phyloP scores from a whole-genome alignment of 495 filamentous ascomycete species.

The Trichoderma reesei region DNA sequence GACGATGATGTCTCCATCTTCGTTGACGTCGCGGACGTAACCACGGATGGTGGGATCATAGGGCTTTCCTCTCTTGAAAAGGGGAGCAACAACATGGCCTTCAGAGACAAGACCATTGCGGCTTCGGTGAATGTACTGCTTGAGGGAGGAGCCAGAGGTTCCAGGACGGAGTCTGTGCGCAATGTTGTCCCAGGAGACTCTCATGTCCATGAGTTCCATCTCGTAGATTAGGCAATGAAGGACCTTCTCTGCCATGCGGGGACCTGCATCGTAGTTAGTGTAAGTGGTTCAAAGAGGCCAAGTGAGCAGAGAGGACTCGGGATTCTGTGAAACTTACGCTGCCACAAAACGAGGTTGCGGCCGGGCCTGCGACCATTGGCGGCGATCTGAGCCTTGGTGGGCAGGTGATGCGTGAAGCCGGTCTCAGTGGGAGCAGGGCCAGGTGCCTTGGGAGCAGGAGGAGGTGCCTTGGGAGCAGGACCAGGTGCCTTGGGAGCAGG shows the following conservation, averaged over 20 bases:
- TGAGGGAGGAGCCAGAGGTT: constrained; percentile 19
- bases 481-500: constrained; percentile 1
- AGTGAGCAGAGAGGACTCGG: not conserved
- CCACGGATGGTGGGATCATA: constrained; percentile 23
- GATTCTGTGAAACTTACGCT: constrained; percentile 10
- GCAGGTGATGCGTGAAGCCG: not conserved
- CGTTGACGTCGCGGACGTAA: constrained; percentile 19
- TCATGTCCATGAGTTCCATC: constrained; percentile 15
- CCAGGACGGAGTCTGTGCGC: constrained; percentile 26
- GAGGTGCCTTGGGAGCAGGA: not conserved
- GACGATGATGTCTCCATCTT: constrained; percentile 9
- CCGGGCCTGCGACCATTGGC: constrained; percentile 18
- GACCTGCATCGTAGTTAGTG: constrained; percentile 19
- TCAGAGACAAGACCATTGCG: constrained; percentile 21
- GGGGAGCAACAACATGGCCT: constrained; percentile 28
- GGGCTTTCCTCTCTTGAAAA: not conserved
- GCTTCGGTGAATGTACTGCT: constrained; percentile 23
- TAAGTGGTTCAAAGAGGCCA: not conserved
- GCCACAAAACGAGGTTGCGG: constrained; percentile 20
- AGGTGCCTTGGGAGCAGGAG: not conserved
- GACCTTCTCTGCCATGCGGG: constrained; percentile 30
- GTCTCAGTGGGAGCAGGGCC: not conserved
- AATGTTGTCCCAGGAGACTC: constrained; percentile 24
- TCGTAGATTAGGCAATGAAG: constrained; percentile 26
- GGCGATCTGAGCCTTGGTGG: not conserved